phyloP scores from a whole-genome alignment of 345 rosid species.

The Reutealis trisperma region DNA sequence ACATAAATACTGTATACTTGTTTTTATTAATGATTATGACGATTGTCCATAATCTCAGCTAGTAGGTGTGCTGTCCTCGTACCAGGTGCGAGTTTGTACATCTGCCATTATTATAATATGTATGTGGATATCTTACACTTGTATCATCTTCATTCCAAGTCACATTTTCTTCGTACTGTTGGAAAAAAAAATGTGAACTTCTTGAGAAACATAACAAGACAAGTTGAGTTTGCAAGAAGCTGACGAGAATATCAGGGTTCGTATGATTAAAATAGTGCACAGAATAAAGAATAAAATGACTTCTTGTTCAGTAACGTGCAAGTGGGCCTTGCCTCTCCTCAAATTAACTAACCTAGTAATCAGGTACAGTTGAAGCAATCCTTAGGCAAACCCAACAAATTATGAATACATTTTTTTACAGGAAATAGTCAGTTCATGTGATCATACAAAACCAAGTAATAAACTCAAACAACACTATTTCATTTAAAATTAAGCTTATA shows the following conservation, averaged over 20 bases:
- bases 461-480: slow-evolving; percentile 20
- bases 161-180: neutral
- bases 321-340: neutral
- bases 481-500: slow-evolving; percentile 16
- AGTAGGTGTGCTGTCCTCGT: neutral
- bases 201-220: neutral
- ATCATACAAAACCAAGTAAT: neutral
- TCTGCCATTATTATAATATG: neutral
- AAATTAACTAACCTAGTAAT: neutral
- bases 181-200: neutral
- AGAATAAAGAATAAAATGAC: too few species aligned
- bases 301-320: neutral
- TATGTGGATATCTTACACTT: neutral
- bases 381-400: neutral
- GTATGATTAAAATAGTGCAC: neutral
- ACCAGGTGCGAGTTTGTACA: neutral
- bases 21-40: neutral
- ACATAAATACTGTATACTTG: neutral
- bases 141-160: neutral
- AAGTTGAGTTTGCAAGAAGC: neutral
- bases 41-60: neutral
- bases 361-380: neutral
- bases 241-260: neutral
- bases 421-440: neutral
- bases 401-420: too few species aligned